Evolutionary conservation across 1,139 yeast species (phyloP).

Genomic region (Candida sanyaensis): DNA sequence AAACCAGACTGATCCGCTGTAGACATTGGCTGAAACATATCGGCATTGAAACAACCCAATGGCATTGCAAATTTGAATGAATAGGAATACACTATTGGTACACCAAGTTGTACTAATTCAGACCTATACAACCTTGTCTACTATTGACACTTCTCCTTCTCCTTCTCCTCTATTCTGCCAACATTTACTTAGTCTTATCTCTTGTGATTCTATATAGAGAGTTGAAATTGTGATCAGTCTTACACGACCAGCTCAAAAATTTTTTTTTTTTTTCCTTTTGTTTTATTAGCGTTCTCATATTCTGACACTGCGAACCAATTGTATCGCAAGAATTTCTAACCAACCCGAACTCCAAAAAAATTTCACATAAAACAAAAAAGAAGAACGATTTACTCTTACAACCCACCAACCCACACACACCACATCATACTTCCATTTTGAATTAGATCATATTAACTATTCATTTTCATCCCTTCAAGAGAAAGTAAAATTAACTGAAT

Average conservation of each 20-base stretch:
- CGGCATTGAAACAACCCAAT: too few species aligned
- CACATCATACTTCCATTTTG: not conserved
- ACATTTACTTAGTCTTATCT: too few species aligned
- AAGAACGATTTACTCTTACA: too few species aligned
- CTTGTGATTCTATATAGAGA: too few species aligned
- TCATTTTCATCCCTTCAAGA: not conserved
- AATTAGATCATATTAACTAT: not conserved
- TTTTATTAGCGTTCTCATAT: not conserved
- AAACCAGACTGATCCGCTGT: too few species aligned
- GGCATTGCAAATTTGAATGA: too few species aligned
- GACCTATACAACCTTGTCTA: too few species aligned
- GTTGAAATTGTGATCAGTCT: not conserved
- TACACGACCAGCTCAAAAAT: not conserved
- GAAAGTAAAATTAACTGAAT: not conserved
- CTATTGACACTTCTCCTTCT: too few species aligned
- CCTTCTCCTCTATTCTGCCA: not conserved
- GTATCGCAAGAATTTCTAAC: slow-evolving; percentile 6
- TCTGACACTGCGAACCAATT: not conserved
- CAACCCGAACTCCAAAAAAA: not conserved
- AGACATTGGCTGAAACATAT: too few species aligned
- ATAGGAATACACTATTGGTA: too few species aligned
- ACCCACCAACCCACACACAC: too few species aligned
- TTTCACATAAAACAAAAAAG: not conserved
- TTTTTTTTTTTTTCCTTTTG: not conserved
- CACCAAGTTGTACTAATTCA: too few species aligned